phyloP scores from a whole-genome alignment of 1,139 yeast genomes.

The Taiozyma sp. region DNA sequence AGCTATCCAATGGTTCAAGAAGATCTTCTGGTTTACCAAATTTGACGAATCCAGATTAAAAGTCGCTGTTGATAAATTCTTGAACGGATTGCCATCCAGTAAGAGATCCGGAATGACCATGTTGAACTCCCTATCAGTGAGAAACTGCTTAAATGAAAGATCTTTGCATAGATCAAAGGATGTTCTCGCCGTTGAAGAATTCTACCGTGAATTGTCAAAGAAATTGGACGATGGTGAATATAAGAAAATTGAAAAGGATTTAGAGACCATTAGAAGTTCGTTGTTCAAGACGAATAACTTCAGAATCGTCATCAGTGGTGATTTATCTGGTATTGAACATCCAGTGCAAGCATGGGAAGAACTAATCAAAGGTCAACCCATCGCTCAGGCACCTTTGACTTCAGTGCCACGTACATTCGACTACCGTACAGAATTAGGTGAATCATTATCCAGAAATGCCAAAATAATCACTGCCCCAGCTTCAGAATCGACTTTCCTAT shows the following conservation, averaged over 20 bases:
- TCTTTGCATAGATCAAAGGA: constrained; percentile 71
- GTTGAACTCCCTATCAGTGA: constrained; percentile 57
- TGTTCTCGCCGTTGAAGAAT: constrained; percentile 55
- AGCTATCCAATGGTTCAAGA: constrained; percentile 75
- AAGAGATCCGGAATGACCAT: constrained; percentile 78
- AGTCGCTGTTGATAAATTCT: constrained; percentile 66
- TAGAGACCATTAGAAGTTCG: constrained; percentile 52
- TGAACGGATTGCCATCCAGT: constrained; percentile 71
- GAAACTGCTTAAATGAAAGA: constrained; percentile 48
- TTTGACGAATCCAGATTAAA: constrained; percentile 73
- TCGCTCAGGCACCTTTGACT: not conserved
- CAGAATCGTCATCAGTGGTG: constrained; percentile 71
- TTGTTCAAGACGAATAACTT: constrained; percentile 58
- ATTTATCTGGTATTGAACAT: constrained; percentile 39
- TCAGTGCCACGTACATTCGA: constrained; percentile 50
- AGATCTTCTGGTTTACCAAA: constrained; percentile 57
- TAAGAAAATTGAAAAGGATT: constrained; percentile 41
- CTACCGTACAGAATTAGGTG: constrained; percentile 56
- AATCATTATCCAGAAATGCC: constrained; percentile 49
- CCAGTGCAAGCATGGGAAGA: constrained; percentile 66
- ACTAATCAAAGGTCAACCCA: constrained; percentile 28
- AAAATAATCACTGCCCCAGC: constrained; percentile 74
- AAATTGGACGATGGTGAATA: constrained; percentile 52
- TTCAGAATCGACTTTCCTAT: constrained; percentile 79
- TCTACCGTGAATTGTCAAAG: constrained; percentile 44